Evolutionary conservation across 2,329 filamentous ascomycete genomes (phyloP), one percentile per base, ranked within the genome.

Genomic region (Exophiala oligosperma): DNA sequence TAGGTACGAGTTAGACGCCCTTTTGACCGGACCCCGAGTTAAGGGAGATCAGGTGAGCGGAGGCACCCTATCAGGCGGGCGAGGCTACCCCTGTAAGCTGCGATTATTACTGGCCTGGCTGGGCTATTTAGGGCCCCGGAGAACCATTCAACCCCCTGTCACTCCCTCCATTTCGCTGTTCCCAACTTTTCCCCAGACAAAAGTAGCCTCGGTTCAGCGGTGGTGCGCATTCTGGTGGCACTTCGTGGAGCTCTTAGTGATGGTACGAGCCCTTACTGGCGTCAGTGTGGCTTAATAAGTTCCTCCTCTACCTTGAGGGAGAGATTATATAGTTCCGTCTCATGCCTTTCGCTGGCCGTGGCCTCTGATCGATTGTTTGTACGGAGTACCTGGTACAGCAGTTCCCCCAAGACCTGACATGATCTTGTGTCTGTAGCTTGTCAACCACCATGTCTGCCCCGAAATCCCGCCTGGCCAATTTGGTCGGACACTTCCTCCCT

Each of bases 361-460:
- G n/a, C 37, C n/a, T 17, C 38, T 41, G 38, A 17, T 4, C 38
- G 2, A 6, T 41, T 17, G n/a, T 23, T 23, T 41, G 38, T 41
- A 41, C 38, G 17, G 17, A 17, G 17, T 17, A 17, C 29, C 9
- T 35, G 6, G 21, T 3, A 21, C 38, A 41, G 38, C 2, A 4
- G 3, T 41, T 41, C n/a, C 8, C 12, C 5, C 38, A 4, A 17
- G 38, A 21, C 11, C n/a, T 14, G 38, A 4, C 38, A 41, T 41
- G 38, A 28, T 29, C 23, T 48, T 29, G 26, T 28, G 7, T 12
- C 28, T 28, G 38, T 14, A 38, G 21, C 24, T 35, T 17, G 24
- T 44, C 51, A 7, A 32, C 53, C 23, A 74, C 60, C 65, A 90
- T 90, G 87, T 87, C 87, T n/a, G 78, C 79, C 51, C 79, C 87